Evolutionary conservation across 768 basidiomycete species (phyloP), one percentile per base, ranked within the genome.

Genomic region (Exidia glandulosa): DNA sequence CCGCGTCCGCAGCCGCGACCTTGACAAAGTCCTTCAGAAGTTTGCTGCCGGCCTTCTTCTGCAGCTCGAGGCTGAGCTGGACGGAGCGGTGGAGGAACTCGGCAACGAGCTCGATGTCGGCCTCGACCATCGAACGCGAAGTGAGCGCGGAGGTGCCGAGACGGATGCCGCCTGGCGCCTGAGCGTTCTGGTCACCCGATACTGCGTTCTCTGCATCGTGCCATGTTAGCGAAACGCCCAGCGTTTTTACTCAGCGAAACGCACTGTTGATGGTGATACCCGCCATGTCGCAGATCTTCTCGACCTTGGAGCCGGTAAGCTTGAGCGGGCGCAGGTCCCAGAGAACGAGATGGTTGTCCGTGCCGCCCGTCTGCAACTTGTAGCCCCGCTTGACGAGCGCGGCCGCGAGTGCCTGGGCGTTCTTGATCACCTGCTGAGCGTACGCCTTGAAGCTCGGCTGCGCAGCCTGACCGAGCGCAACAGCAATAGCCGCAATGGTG

Each of bases 251-350:
- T 29, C 55, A 33, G 2, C 32, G 55, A 50, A 27, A 74, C 88
- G 66, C 65, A 91, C 90, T 93, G 78, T 94, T 93, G 75, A 97
- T 92, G 32, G 94, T 97, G 71, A 98, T 96, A 61, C 92, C 92
- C 73, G 92, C 84, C 57, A 96, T 80, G 71, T 98, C 95, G 73
- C 96, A 96, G 66, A 99, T 84, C 80, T 96, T 97, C 80, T 97
- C 95, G 60, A 99, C 85, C 76, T 98, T 98, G 79, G 87, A 90
- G 56, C 96, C 96, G n/a, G 96, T 97, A 70, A 98, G 77, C 56
- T 91, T 89, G 63, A 96, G 80, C 32, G 96, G 96, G 34, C 96
- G 84, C 62, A 97, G 82, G 69, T 98, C 96, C 95, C 94, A 97
- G 56, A 99, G 87, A 56, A 98, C 86, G 64, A 98, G 85, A 74